phyloP scores from a whole-genome alignment of 495 filamentous ascomycete genomes.

The Xylaria venustula region DNA sequence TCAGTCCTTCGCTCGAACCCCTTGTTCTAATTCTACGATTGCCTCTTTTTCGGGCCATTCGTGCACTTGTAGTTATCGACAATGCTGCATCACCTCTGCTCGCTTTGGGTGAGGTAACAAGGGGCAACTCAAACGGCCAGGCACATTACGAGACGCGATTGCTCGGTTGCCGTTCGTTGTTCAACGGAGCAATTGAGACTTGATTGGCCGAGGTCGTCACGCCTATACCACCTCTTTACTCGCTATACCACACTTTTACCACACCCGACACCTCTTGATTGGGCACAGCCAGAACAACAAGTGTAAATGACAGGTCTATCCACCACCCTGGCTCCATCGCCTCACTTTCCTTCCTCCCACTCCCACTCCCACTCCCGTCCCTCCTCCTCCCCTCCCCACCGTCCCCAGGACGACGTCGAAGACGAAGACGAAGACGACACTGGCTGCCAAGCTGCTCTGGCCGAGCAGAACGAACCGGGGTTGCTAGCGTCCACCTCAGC shows the following conservation, averaged over 20 bases:
- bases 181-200: neutral
- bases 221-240: neutral
- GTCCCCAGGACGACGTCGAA: neutral
- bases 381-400: neutral
- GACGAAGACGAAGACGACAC: too few species aligned
- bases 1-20: neutral
- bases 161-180: neutral
- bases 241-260: neutral
- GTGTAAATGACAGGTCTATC: conserved; percentile 19
- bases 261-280: neutral
- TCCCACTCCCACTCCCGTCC: conserved; percentile 15
- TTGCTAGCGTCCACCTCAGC: conserved; percentile 11
- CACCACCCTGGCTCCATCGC: conserved; percentile 14
- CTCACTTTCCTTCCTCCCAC: conserved; percentile 3
- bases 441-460: conserved; percentile 8
- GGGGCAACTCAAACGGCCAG: neutral
- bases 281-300: neutral
- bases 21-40: neutral
- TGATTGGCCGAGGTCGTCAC: conserved; percentile 1
- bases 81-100: conserved; percentile 5
- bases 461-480: conserved; percentile 20
- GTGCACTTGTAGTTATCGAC: neutral
- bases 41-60: neutral
- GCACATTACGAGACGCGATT: neutral
- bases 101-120: conserved; percentile 5